phyloP scores from a whole-genome alignment of 1,284 basidiomycete genomes.

The Malassezia yamatoensis region DNA sequence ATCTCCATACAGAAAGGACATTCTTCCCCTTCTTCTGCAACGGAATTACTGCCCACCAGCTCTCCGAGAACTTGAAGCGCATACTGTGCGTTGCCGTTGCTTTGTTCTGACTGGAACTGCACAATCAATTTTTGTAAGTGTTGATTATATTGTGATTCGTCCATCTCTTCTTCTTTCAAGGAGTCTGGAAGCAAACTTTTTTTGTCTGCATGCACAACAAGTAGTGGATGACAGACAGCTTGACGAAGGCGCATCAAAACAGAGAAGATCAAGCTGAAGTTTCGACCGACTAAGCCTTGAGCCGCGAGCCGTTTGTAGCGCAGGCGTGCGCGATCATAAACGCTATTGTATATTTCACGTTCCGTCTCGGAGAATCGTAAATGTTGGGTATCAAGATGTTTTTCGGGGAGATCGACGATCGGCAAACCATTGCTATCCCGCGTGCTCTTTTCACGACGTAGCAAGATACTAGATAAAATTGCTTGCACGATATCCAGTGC shows the following conservation, averaged over 20 bases:
- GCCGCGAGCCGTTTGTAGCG: constrained; percentile 33
- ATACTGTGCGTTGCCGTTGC: constrained; percentile 13
- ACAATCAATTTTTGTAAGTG: constrained; percentile 28
- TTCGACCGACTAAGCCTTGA: constrained; percentile 34
- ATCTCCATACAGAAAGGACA: constrained; percentile 49
- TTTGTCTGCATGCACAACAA: constrained; percentile 42
- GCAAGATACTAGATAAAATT: constrained; percentile 53
- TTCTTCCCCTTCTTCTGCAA: constrained; percentile 24
- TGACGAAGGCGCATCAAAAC: constrained; percentile 50
- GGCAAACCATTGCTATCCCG: constrained; percentile 72
- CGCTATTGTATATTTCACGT: constrained; percentile 47
- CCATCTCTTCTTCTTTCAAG: constrained; percentile 4
- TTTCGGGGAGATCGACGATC: constrained; percentile 79
- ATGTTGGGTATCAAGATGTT: constrained; percentile 55
- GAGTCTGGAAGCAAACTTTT: constrained; percentile 11
- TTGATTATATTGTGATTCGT: constrained; percentile 19
- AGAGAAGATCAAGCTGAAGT: constrained; percentile 49
- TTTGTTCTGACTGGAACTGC: constrained; percentile 22
- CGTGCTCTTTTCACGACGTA: constrained; percentile 83
- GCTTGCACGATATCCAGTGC: constrained; percentile 45
- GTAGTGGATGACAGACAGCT: constrained; percentile 49
- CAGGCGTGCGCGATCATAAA: constrained; percentile 39
- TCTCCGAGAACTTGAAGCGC: constrained; percentile 23
- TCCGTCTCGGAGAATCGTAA: constrained; percentile 35
- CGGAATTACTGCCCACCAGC: constrained; percentile 19